A percentile compares a stretch with the other conserved stretches of the same genome.
Conservation (phyloP, 495 filamentous ascomycete genomes). For the Neurospora sp. region DNA sequence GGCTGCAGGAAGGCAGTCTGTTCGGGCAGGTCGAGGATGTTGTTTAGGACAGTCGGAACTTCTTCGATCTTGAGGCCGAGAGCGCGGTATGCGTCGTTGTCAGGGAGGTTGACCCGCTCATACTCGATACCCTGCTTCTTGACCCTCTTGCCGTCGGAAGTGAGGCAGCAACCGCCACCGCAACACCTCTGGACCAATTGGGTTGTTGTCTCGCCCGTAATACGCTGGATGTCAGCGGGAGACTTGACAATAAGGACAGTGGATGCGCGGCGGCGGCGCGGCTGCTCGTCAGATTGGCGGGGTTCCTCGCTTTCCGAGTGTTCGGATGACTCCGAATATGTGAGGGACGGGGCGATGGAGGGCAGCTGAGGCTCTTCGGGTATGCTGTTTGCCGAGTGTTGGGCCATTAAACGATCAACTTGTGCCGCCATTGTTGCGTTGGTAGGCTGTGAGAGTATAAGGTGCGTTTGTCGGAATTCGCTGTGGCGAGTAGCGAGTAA, state of each 20-base stretch:
- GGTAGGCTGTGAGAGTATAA: neutral
- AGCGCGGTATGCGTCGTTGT: slow-evolving; percentile 76
- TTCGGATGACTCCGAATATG: slow-evolving; percentile 39
- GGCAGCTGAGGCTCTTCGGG: slow-evolving; percentile 27
- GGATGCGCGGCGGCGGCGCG: slow-evolving; percentile 58
- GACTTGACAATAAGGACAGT: slow-evolving; percentile 71
- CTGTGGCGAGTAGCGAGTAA: neutral
- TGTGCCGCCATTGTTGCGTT: slow-evolving; percentile 20
- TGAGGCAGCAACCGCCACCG: slow-evolving; percentile 85
- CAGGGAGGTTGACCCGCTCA: slow-evolving; percentile 54
- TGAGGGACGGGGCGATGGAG: slow-evolving; percentile 40
- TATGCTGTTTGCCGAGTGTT: slow-evolving; percentile 21
- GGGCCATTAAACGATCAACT: slow-evolving; percentile 20
- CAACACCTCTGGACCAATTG: slow-evolving; percentile 67
- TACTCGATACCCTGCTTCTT: slow-evolving; percentile 43
- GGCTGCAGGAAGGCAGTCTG: slow-evolving; percentile 61
- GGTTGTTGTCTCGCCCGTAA: slow-evolving; percentile 54
- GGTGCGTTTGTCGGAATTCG: neutral
- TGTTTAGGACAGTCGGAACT: slow-evolving; percentile 62
- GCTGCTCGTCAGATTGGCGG: slow-evolving; percentile 16
- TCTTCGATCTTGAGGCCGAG: slow-evolving; percentile 66
- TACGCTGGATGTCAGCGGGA: slow-evolving; percentile 60
- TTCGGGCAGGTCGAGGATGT: slow-evolving; percentile 58
- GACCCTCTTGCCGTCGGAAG: slow-evolving; percentile 36
- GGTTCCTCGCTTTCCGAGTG: slow-evolving; percentile 31